A percentile compares a stretch with the other conserved stretches of the same genome.
Evolutionary conservation across 495 filamentous ascomycete genomes (phyloP).

Genomic region (Hamigera avellanea): DNA sequence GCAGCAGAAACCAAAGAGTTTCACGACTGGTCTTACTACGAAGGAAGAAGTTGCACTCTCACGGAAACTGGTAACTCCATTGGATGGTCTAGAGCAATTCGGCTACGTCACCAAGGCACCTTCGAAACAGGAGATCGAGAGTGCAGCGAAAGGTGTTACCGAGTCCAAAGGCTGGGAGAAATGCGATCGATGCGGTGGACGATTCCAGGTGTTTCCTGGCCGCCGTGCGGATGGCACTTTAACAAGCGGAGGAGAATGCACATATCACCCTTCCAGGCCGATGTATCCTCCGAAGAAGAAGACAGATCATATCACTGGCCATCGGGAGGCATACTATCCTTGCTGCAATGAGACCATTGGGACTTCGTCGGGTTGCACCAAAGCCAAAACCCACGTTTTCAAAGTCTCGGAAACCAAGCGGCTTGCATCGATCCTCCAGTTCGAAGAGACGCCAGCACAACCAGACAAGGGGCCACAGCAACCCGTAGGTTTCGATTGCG

Average conservation of each 20-base stretch:
- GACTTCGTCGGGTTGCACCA: conserved; percentile 59
- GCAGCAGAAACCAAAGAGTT: conserved; percentile 13
- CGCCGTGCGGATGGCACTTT: conserved; percentile 73
- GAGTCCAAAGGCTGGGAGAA: conserved; percentile 65
- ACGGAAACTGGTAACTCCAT: conserved; percentile 43
- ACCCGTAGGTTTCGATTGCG: conserved; percentile 80
- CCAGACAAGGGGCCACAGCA: conserved; percentile 20
- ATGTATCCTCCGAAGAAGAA: conserved; percentile 38
- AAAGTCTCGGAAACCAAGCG: conserved; percentile 66
- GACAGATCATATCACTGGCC: conserved; percentile 32
- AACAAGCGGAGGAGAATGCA: conserved; percentile 64
- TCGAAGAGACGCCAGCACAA: conserved; percentile 61
- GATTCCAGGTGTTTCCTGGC: conserved; percentile 90
- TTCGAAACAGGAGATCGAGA: conserved; percentile 44
- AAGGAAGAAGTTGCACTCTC: conserved; percentile 59
- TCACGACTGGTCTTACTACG: conserved; percentile 56
- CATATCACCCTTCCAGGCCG: conserved; percentile 60
- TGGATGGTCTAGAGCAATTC: conserved; percentile 45
- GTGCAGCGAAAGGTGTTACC: conserved; percentile 51
- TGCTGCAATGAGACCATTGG: conserved; percentile 71
- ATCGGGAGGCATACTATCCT: conserved; percentile 46
- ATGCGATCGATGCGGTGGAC: conserved; percentile 74
- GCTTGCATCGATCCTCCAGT: conserved; percentile 67
- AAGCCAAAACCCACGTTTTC: conserved; percentile 68
- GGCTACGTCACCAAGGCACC: conserved; percentile 66